Percentiles rank a stretch among this genome's conserved stretches.
Evolutionary conservation across 2,329 filamentous ascomycete species (phyloP).

Genomic region (Acarospora socialis): DNA sequence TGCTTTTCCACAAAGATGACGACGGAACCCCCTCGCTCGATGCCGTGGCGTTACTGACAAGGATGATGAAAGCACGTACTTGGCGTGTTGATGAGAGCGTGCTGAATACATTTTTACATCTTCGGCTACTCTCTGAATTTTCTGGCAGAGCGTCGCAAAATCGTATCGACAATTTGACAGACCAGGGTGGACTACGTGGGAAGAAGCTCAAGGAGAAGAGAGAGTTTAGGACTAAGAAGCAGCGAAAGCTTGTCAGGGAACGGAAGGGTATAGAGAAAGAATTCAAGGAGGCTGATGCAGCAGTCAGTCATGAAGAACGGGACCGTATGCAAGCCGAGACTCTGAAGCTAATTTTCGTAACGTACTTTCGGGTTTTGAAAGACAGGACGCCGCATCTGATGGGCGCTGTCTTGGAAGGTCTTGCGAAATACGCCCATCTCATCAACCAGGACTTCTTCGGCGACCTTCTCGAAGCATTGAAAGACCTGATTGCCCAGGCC

Average conservation of each 20-base stretch:
- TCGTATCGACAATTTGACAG: conserved; percentile 47
- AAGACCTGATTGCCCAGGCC: conserved; percentile 74
- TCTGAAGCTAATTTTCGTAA: conserved; percentile 85
- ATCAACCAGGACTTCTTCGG: conserved; percentile 99
- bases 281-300: conserved; percentile 80
- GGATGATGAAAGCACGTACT: conserved; percentile 86
- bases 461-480: conserved; percentile 83
- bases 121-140: conserved; percentile 80
- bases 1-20: conserved; percentile 72
- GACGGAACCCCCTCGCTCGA: conserved; percentile 82
- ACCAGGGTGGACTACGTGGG: conserved; percentile 31
- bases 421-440: conserved; percentile 85
- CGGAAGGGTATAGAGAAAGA: conserved; percentile 82
- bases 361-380: conserved; percentile 91
- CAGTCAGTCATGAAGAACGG: conserved; percentile 80
- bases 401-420: conserved; percentile 90
- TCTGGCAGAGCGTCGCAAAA: conserved; percentile 69
- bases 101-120: conserved; percentile 77
- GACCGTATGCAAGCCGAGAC: conserved; percentile 93
- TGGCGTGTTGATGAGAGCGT: conserved; percentile 74
- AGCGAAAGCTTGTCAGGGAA: conserved; percentile 71
- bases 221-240: conserved; percentile 77
- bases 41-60: conserved; percentile 67
- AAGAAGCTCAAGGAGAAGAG: conserved; percentile 60
- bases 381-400: conserved; percentile 67